phyloP scores from a whole-genome alignment of 306 rosid species.

The Cucumis cinereus region DNA sequence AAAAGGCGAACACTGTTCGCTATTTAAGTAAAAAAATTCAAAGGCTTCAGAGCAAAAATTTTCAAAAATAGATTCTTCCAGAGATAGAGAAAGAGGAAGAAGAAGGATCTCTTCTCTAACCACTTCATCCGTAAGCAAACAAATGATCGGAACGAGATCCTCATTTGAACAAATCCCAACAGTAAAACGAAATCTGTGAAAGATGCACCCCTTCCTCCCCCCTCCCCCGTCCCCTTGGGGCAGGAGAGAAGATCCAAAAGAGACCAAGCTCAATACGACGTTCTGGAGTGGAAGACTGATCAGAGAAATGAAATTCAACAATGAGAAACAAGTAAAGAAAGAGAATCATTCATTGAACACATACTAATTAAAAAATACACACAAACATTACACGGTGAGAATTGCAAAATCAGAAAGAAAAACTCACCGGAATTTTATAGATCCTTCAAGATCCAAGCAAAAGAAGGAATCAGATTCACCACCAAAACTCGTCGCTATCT shows the following conservation, averaged over 20 bases:
- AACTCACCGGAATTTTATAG: conserved; percentile 10
- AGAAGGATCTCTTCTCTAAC: background rate
- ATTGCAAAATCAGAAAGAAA: background rate
- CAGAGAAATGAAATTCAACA: conserved; percentile 7
- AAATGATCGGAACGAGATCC: background rate
- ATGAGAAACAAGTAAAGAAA: background rate
- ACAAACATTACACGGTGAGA: background rate
- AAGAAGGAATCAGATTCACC: background rate
- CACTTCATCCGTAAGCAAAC: background rate
- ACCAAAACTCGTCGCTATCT: background rate
- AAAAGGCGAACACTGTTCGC: background rate
- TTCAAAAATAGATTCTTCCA: background rate
- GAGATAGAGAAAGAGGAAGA: background rate
- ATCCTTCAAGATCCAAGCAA: background rate
- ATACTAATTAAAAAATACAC: background rate
- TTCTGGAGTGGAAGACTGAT: background rate
- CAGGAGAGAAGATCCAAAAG: conserved; percentile 4
- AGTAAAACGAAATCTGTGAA: conserved; percentile 3
- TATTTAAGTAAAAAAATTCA: background rate
- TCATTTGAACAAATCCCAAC: background rate
- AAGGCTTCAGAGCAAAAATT: background rate
- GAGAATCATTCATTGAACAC: background rate
- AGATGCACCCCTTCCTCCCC: background rate
- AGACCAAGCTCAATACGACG: conserved; percentile 5
- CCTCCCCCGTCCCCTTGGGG: background rate